Percentiles rank a stretch among this genome's conserved stretches.
phyloP scores from a whole-genome alignment of 139 green algal species.

The Picochlorum sp. region DNA sequence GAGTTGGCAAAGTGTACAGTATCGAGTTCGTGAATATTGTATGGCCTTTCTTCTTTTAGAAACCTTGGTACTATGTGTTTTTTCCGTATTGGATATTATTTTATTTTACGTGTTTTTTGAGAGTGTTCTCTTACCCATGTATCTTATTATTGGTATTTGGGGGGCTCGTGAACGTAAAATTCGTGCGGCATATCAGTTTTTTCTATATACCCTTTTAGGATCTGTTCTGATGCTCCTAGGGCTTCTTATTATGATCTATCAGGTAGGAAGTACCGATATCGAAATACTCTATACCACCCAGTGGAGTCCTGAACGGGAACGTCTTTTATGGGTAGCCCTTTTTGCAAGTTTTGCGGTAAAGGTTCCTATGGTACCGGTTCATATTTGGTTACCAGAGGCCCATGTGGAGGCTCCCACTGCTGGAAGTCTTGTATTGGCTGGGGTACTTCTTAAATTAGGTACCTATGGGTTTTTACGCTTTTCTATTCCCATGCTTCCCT shows the following conservation, averaged over 20 bases:
- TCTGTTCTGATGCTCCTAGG: slow-evolving; percentile 41
- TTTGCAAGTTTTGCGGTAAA: slow-evolving; percentile 57
- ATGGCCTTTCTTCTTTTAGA: slow-evolving; percentile 51
- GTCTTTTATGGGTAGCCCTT: slow-evolving; percentile 43
- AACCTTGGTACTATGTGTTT: slow-evolving; percentile 43
- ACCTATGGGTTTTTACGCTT: slow-evolving; percentile 56
- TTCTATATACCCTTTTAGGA: slow-evolving; percentile 42
- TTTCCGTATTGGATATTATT: slow-evolving; percentile 50
- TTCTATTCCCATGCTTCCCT: slow-evolving; percentile 51
- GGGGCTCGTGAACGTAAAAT: slow-evolving; percentile 48
- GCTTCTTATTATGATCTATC: slow-evolving; percentile 42
- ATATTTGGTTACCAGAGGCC: slow-evolving; percentile 57
- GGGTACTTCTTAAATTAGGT: slow-evolving; percentile 52
- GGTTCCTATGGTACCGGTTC: slow-evolving; percentile 53
- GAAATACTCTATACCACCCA: slow-evolving; percentile 28
- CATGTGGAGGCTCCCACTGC: slow-evolving; percentile 57
- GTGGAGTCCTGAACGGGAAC: slow-evolving; percentile 31
- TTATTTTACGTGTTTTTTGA: slow-evolving; percentile 66
- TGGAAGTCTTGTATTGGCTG: slow-evolving; percentile 52
- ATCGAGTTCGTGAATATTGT: slow-evolving; percentile 45
- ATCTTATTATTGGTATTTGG: slow-evolving; percentile 49
- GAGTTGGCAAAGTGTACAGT: slow-evolving; percentile 34
- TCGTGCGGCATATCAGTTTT: slow-evolving; percentile 53
- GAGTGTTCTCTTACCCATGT: slow-evolving; percentile 55
- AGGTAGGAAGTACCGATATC: slow-evolving; percentile 47